A percentile compares a stretch with the other conserved stretches of the same genome.
These are phyloP conservation scores for Phanerochaete sordida DNA, from an alignment of 768 basidiomycete species.

Conservation along the genomic window DNA sequence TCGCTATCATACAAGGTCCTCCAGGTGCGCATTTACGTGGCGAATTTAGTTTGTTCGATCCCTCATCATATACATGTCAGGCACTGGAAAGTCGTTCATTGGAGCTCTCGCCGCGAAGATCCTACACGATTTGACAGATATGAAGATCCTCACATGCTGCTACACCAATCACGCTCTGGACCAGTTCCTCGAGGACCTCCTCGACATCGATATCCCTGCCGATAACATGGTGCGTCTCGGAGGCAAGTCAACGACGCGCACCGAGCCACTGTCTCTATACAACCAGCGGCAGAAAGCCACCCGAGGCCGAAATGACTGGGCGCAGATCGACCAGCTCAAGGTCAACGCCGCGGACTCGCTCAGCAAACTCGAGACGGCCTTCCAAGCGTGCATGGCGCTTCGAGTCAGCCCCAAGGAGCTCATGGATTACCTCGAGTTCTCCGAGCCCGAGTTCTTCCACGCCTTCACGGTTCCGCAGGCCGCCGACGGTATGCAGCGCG, in stretches of 20 bases:
- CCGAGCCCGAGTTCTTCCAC: slow-evolving; percentile 40
- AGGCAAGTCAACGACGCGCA: slow-evolving; percentile 48
- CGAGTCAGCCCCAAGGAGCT: slow-evolving; percentile 28
- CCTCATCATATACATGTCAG: slow-evolving; percentile 28
- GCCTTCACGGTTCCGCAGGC: slow-evolving; percentile 41
- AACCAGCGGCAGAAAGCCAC: slow-evolving; percentile 30
- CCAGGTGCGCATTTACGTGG: slow-evolving; percentile 51
- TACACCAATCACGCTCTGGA: slow-evolving; percentile 77
- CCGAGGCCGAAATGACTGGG: slow-evolving; percentile 34
- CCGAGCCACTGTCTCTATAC: slow-evolving; percentile 42
- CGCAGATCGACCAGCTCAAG: slow-evolving; percentile 39
- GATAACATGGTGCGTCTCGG: slow-evolving; percentile 51
- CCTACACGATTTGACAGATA: slow-evolving; percentile 43
- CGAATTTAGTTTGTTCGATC: not conserved
- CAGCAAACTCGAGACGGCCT: slow-evolving; percentile 20
- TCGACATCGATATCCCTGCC: slow-evolving; percentile 54
- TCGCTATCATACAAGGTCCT: slow-evolving; percentile 68
- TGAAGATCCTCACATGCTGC: slow-evolving; percentile 64
- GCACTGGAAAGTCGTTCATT: slow-evolving; percentile 74
- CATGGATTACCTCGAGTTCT: slow-evolving; percentile 48
- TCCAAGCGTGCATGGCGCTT: slow-evolving; percentile 27
- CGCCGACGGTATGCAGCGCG: slow-evolving; percentile 37
- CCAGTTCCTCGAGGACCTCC: slow-evolving; percentile 60
- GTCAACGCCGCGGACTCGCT: slow-evolving; percentile 7
- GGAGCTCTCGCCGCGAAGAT: slow-evolving; percentile 64